A percentile compares a stretch with the other conserved stretches of the same genome.
These are phyloP conservation scores for Aspergillus egyptiacus DNA, from an alignment of 495 filamentous ascomycete genomes.

Conservation along the genomic window DNA sequence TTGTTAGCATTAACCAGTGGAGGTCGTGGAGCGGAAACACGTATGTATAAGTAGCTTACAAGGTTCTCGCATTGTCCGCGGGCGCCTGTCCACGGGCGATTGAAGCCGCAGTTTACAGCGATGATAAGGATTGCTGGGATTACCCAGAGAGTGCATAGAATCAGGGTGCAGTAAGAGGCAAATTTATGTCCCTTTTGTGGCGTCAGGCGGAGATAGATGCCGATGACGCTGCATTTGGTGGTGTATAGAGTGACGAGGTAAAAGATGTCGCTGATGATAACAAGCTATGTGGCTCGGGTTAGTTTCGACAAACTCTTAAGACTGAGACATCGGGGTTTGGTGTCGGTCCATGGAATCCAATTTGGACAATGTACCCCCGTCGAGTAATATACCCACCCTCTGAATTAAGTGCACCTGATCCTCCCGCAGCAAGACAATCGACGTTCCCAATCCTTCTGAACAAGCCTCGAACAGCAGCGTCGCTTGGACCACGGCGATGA, in stretches of 20 bases:
- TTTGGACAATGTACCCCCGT: no score
- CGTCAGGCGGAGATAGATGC: slow-evolving; percentile 44
- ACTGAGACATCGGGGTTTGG: no score
- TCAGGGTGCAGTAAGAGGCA: slow-evolving; percentile 29
- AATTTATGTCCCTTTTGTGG: slow-evolving; percentile 40
- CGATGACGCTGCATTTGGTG: slow-evolving; percentile 43
- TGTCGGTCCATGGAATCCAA: no score
- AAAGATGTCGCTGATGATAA: slow-evolving; percentile 37
- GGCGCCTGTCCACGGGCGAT: slow-evolving; percentile 33
- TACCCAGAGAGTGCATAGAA: slow-evolving; percentile 30
- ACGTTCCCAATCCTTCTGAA: slow-evolving; percentile 37
- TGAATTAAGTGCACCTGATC: slow-evolving; percentile 30
- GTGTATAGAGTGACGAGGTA: slow-evolving; percentile 40
- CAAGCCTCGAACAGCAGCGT: slow-evolving; percentile 31
- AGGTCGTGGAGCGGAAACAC: no score
- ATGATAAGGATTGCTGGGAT: slow-evolving; percentile 33
- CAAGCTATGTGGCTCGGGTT: no score
- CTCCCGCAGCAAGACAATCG: slow-evolving; percentile 29
- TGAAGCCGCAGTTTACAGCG: slow-evolving; percentile 35
- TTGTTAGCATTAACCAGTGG: no score
- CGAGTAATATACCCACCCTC: slow-evolving; percentile 13
- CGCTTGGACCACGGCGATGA: slow-evolving; percentile 30
- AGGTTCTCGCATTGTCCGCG: slow-evolving; percentile 31
- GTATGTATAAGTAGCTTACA: slow-evolving; percentile 17
- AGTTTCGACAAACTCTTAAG: no score